phyloP scores from a whole-genome alignment of 1,139 yeast genomes.

The Scheffersomyces parashehatae region DNA sequence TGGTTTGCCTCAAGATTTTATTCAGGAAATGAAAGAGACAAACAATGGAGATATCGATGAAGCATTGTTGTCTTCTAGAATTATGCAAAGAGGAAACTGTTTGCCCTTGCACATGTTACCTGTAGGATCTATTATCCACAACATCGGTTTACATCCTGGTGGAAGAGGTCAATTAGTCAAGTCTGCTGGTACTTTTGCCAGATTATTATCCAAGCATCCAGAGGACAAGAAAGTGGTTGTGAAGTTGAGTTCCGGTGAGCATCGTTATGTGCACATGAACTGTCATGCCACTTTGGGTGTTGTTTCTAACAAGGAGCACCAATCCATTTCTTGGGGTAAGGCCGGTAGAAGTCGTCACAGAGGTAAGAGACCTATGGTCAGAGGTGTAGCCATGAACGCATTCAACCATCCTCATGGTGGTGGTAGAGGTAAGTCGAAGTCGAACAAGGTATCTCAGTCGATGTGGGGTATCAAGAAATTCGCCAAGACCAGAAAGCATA shows the following conservation, averaged over 20 bases:
- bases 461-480: constrained; percentile 98
- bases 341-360: constrained; percentile 94
- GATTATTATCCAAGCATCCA: constrained; percentile 78
- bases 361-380: constrained; percentile 92
- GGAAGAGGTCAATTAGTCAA: constrained; percentile 94
- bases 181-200: constrained; percentile 93
- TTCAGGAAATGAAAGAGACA: constrained; percentile 62
- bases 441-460: constrained; percentile 89
- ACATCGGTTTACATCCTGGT: constrained; percentile 69
- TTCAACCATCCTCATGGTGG: constrained; percentile 99
- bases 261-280: constrained; percentile 80
- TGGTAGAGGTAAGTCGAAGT: constrained; percentile 99
- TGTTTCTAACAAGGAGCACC: constrained; percentile 94
- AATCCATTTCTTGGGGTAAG: constrained; percentile 87
- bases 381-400: constrained; percentile 99
- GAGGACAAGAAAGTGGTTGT: constrained; percentile 73
- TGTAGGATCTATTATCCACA: constrained; percentile 86
- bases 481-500: constrained; percentile 91
- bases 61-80: constrained; percentile 82
- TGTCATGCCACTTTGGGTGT: constrained; percentile 95
- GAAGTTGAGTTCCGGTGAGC: constrained; percentile 88
- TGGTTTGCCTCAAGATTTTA: constrained; percentile 80
- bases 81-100: constrained; percentile 93
- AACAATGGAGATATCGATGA: constrained; percentile 86
- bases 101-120: constrained; percentile 91